Evolutionary conservation across 768 basidiomycete species (phyloP), one percentile per base, ranked within the genome.

Genomic region (Suillus hirtellus): DNA sequence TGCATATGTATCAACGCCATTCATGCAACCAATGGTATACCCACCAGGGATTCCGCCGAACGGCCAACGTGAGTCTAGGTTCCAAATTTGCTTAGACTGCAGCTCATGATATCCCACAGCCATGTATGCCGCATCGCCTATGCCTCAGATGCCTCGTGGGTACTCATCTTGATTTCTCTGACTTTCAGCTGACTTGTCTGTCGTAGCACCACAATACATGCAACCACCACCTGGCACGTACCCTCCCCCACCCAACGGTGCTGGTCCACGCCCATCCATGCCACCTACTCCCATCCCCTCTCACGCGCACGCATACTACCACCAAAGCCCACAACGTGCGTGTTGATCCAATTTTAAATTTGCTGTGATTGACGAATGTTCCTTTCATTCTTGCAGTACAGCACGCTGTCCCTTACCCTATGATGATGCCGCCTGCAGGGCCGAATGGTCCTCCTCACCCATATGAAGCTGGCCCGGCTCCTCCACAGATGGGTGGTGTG

Each of bases 121-220:
- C 19, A 94, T 95, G 90, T 95, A 94, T 69, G 81, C 84, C 58
- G 83, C 88, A 43, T 89, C 92, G 58, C 86, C 81, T 58, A 93
- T 94, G 91, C 87, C 87, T 50, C 90, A 91, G 70, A 92, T 94
- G 89, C 92, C 90, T 64, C 92, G 92, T 94, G 77, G 66, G 92
- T 84, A 44, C 47, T 43, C 60, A 17, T 40, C 4, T 63, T 63
- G 19, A 34, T 21, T 3, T 35, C 35, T 53, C 7, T 61, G 35
- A 60, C 27, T 37, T 40, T 58, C 27, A 5, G 40, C 55, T 64
- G 63, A 66, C 47, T 59, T 17, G 62, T 61, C 62, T 64, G 5
- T 60, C 62, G 9, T 67, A 88, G 87, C 86, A 40, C 87, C 89
- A 21, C 86, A 87, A 54, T 95, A 93, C 72, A 93, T 94, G 90